Base-by-base conservation (phyloP, 805 yeast species). In the Saitoella complicata region DNA sequence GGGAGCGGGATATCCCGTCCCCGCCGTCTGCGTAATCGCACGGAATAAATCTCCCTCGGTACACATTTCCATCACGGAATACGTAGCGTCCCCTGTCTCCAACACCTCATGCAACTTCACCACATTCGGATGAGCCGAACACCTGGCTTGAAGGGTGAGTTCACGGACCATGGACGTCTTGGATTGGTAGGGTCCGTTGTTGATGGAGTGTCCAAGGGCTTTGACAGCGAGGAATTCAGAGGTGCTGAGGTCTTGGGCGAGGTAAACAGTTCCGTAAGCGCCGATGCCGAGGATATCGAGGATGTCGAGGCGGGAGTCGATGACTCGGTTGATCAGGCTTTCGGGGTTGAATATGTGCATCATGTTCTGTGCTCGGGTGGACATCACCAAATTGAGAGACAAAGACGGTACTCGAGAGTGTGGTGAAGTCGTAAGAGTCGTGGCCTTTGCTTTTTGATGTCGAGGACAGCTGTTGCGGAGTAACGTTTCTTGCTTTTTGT, bases 1-100 rank as follows among this genome's bases (percentile, higher is more conserved):
- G 39, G 70, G 63, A 44, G 65, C 62, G 52, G 83, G 84, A 42
- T 59, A 62, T 5, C 54, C 47, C 29, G 56, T 68, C 53, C 77
- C 76, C 37, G 77, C 63, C 53, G 75, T 65, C 46, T 83, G 94
- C 37, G 87, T 88, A 44, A 88, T 88, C 44, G 83, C 78, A 42
- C 78, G 72, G 61, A 88, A 91, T 48, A 88, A 68, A 59, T 88
- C 98, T 42, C 93, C 94, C 52, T 80, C 82, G 31, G 78, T 73
- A 56, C 70, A 80, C 60, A 82, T 85, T 60, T 88, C 97, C 84
- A 87, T 79, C 7, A 88, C 70, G 29, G 84, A 77, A 53, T 82
- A 78, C 13, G 74, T 58, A 38, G 55, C 51, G 44, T 54, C 54
- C 42, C 71, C 72, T 11, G 75, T 67, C 48, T 76, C 79, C 49